phyloP scores from a whole-genome alignment of 441 rosid species.

The Melianthus villosus region DNA sequence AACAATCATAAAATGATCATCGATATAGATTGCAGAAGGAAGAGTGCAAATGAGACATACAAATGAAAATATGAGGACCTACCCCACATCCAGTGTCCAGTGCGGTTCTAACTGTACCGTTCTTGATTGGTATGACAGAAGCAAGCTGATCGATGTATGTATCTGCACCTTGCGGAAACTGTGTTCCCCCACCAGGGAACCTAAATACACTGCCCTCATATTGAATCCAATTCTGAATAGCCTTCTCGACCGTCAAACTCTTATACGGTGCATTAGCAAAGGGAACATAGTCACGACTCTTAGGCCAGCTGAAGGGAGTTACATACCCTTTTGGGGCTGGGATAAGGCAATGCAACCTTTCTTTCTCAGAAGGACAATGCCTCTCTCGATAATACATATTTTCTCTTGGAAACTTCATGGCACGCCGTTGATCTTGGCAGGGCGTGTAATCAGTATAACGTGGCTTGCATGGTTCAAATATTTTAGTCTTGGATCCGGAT shows the following conservation, averaged over 20 bases:
- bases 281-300: constrained; percentile 29
- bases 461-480: constrained; percentile 15
- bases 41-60: neutral
- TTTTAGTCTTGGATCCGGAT: constrained; percentile 6
- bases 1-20: too few relatives aligned
- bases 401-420: constrained; percentile 21
- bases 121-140: constrained; percentile 20
- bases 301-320: constrained; percentile 28
- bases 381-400: constrained; percentile 25
- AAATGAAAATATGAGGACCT: constrained; percentile 7
- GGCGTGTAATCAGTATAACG: constrained; percentile 21
- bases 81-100: constrained; percentile 32
- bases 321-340: constrained; percentile 25
- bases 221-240: constrained; percentile 29
- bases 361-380: constrained; percentile 21
- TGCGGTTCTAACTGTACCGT: constrained; percentile 24
- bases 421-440: constrained; percentile 26
- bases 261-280: constrained; percentile 25
- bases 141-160: constrained; percentile 22
- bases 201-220: constrained; percentile 26
- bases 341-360: constrained; percentile 22
- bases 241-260: constrained; percentile 27
- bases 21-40: neutral
- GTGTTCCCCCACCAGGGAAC: constrained; percentile 32
- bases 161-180: constrained; percentile 27